Evolutionary conservation across 345 rosid species (phyloP).

Genomic region (Eutrema yunnanense): DNA sequence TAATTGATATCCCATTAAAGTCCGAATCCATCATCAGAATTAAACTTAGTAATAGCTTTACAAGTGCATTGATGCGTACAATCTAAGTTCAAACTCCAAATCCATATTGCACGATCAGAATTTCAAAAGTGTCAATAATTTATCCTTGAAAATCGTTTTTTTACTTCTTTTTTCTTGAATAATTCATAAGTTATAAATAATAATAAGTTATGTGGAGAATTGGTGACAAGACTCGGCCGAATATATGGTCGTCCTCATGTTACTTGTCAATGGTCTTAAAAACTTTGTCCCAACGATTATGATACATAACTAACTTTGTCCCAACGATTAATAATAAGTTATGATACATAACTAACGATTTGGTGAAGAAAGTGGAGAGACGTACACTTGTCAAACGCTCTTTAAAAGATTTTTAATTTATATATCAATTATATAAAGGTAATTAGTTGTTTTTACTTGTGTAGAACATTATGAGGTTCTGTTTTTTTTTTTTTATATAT

Average conservation of each 20-base stretch:
- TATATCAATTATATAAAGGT: neutral
- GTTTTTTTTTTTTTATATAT: neutral
- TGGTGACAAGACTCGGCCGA: constrained; percentile 6
- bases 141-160: neutral
- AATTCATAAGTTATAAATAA: neutral
- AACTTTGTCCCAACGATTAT: neutral
- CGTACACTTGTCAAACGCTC: constrained; percentile 9
- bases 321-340: too few species aligned
- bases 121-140: neutral
- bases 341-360: neutral
- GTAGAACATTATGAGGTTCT: neutral
- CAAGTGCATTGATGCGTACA: neutral
- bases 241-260: constrained; percentile 11
- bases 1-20: too few species aligned
- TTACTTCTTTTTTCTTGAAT: too few species aligned
- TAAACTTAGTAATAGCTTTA: too few species aligned
- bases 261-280: neutral
- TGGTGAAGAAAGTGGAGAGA: constrained; percentile 20
- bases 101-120: neutral
- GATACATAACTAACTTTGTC: constrained; percentile 24
- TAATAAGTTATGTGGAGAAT: constrained; percentile 3
- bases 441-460: neutral
- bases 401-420: neutral
- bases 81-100: neutral
- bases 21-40: neutral